Evolutionary conservation across 2,329 filamentous ascomycete genomes (phyloP), one percentile per base, ranked within the genome.

Genomic region (Talaromyces sp.): DNA sequence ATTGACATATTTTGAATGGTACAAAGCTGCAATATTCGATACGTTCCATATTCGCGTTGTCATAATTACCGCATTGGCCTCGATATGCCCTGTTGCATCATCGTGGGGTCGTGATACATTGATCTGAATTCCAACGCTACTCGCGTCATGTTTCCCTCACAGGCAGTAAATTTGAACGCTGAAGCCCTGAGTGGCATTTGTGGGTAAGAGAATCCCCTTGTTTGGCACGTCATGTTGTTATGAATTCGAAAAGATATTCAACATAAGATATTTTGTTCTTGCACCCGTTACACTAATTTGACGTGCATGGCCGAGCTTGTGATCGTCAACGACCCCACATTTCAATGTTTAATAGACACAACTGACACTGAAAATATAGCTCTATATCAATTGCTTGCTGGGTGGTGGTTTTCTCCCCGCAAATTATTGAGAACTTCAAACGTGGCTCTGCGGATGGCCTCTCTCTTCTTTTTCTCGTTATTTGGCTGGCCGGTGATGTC

Each of bases 381-480:
- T 96, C 92, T 8, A 92, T 99, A 63, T 96, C 91, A 41, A 97
- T 99, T 69, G 92, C 92, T 46, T 97, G 92, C 71, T 97, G 94
- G 94, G 89, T 97, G 52, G 90, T 97, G 32, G 94, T 99, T 52
- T 99, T 97, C 77, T 94, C 91, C 1, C 94, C 94, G 2, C 94
- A 99, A 65, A 97, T 99, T 64, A 87, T 96, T 64, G 91, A 96
- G 68, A 97, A 97, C 70, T 97, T 96, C 76, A 87, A 86, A 58
- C 85, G 91, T 51, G 79, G 84, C 61, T 95, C 89, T 36, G 90
- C 91, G 52, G 91, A 97, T 70, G 93, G 91, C 2, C 81, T 97
- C 1, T 96, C 90, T 0, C 83, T 97, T 13, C 87, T 93, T 51
- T 99, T 97, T 77, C 86, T 97, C 67, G 86, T 95, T 55, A 84